These are phyloP conservation scores for Skeletonema marinoi DNA, from an alignment of 108 stramenopile species.

Conservation along the genomic window DNA sequence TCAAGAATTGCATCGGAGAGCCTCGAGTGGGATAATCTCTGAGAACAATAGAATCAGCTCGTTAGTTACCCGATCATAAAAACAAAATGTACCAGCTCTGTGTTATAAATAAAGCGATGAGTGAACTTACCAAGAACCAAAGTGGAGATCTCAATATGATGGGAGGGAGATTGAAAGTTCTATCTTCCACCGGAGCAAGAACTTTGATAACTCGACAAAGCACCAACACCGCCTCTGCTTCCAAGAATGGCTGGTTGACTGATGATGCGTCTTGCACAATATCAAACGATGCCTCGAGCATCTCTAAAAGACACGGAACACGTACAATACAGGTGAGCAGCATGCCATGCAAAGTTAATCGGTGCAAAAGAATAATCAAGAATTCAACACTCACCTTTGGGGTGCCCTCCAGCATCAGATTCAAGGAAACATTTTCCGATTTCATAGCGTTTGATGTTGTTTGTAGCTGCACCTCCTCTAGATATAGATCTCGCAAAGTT, in stretches of 20 bases:
- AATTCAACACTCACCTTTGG: slow-evolving; percentile 28
- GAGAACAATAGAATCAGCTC: too few relatives aligned
- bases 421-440: slow-evolving; percentile 69
- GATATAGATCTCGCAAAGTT: slow-evolving; percentile 77
- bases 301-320: slow-evolving; percentile 12
- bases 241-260: slow-evolving; percentile 45
- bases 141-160: slow-evolving; percentile 49
- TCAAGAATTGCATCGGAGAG: slow-evolving; percentile 77
- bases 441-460: slow-evolving; percentile 74
- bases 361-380: not conserved
- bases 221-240: slow-evolving; percentile 69
- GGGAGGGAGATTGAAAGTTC: slow-evolving; percentile 16
- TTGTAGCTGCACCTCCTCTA: slow-evolving; percentile 65
- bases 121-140: slow-evolving; percentile 55
- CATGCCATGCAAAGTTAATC: too few relatives aligned
- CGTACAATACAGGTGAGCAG: too few relatives aligned
- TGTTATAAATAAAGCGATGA: too few relatives aligned
- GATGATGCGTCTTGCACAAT: slow-evolving; percentile 65
- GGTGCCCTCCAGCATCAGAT: slow-evolving; percentile 70
- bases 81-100: too few relatives aligned
- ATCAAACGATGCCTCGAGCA: slow-evolving; percentile 83
- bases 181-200: slow-evolving; percentile 29
- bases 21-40: slow-evolving; percentile 39
- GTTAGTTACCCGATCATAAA: too few relatives aligned
- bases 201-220: slow-evolving; percentile 58